A percentile compares a stretch with the other conserved stretches of the same genome.
Evolutionary conservation across 805 yeast genomes (phyloP).

Genomic region (Grigorovia humatica): DNA sequence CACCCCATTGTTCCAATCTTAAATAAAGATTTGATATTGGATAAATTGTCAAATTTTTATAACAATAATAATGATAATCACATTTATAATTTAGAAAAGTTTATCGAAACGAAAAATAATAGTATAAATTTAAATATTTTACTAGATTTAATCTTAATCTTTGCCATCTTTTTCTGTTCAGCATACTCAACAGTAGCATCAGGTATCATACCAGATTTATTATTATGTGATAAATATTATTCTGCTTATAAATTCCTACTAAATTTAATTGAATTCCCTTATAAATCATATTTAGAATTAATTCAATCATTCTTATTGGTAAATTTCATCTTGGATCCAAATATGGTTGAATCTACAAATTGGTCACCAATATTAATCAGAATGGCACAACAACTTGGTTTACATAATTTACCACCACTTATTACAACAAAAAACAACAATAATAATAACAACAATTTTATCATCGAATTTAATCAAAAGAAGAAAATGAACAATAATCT

Average conservation of each 20-base stretch:
- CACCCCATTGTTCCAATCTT: constrained; percentile 24
- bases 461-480: not conserved
- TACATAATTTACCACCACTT: constrained; percentile 8
- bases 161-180: constrained; percentile 19
- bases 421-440: not conserved
- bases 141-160: constrained; percentile 8
- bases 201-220: constrained; percentile 14
- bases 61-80: constrained; percentile 5
- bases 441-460: not conserved
- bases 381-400: constrained; percentile 20
- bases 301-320: constrained; percentile 17
- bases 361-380: constrained; percentile 21
- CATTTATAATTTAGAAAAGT: not conserved
- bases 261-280: constrained; percentile 14
- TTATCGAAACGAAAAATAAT: not conserved
- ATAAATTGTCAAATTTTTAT: constrained; percentile 5
- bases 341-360: constrained; percentile 19
- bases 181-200: constrained; percentile 19
- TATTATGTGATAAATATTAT: constrained; percentile 18
- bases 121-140: not conserved
- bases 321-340: constrained; percentile 23
- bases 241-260: constrained; percentile 13
- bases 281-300: constrained; percentile 14
- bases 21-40: constrained; percentile 4
- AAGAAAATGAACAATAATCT: not conserved